A percentile compares a stretch with the other conserved stretches of the same genome.
These are phyloP conservation scores for Cryptococcus amylolentus DNA, from an alignment of 1,284 basidiomycete genomes.

Conservation along the genomic window DNA sequence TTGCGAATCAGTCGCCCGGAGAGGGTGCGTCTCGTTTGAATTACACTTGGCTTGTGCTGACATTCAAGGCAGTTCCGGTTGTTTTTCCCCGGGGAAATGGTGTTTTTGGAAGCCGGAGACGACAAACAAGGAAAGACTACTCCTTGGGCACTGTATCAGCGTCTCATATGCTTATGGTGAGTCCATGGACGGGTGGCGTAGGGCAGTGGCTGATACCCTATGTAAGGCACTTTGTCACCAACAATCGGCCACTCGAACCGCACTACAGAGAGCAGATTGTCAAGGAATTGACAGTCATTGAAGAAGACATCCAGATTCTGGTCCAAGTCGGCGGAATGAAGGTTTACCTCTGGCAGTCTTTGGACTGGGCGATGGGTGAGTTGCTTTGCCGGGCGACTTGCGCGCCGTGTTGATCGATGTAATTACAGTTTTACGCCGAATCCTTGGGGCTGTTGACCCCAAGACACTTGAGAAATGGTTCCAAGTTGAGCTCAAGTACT, in stretches of 20 bases:
- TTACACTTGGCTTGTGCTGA: neutral
- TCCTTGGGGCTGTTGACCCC: neutral
- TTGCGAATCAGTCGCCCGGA: conserved; percentile 19
- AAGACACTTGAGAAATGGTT: neutral
- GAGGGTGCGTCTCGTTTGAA: conserved; percentile 14
- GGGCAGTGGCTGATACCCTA: neutral
- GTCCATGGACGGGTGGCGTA: neutral
- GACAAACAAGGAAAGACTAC: conserved; percentile 8
- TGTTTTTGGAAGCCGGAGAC: neutral
- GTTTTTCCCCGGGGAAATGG: conserved; percentile 25
- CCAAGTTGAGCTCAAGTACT: neutral
- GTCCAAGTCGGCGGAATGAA: conserved; percentile 7
- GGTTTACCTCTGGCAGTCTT: conserved; percentile 26
- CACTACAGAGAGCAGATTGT: conserved; percentile 7
- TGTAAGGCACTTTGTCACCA: conserved; percentile 8
- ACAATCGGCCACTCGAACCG: conserved; percentile 1
- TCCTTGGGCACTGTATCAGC: conserved; percentile 29
- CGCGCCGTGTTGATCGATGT: neutral
- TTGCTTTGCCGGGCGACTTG: neutral
- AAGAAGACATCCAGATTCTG: conserved; percentile 9
- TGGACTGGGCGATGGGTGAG: conserved; percentile 23
- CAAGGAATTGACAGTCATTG: conserved; percentile 12
- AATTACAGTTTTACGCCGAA: neutral
- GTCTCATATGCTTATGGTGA: conserved; percentile 25
- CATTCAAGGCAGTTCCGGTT: conserved; percentile 16